A percentile compares a stretch with the other conserved stretches of the same genome.
Conservation (phyloP, 805 yeast genomes). For the Yarrowia divulgata region DNA sequence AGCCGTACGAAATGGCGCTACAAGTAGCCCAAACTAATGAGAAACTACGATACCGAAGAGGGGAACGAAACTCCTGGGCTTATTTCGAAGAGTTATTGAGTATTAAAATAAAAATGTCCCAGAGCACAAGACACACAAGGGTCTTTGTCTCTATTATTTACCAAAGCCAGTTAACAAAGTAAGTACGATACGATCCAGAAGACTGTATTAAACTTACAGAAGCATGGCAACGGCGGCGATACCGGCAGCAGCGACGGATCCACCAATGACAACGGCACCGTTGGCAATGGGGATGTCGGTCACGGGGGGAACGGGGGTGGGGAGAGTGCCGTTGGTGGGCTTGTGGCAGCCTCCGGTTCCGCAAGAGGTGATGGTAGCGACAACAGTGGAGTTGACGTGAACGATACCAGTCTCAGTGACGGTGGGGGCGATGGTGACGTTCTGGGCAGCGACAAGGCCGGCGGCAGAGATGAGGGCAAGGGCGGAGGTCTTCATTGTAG, state of each 20-base stretch:
- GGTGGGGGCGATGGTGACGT: slow-evolving; percentile 16
- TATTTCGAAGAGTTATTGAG: not conserved
- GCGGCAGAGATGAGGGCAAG: slow-evolving; percentile 25
- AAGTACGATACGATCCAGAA: slow-evolving; percentile 13
- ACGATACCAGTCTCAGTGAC: slow-evolving; percentile 26
- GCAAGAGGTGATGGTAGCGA: slow-evolving; percentile 38
- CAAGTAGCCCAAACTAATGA: not conserved
- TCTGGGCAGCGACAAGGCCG: slow-evolving; percentile 37
- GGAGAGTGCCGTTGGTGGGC: slow-evolving; percentile 35
- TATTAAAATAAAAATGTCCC: slow-evolving; percentile 15
- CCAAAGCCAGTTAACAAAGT: slow-evolving; percentile 20
- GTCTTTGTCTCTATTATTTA: not conserved
- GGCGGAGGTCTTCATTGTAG: slow-evolving; percentile 18
- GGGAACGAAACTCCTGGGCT: not conserved
- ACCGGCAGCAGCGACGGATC: slow-evolving; percentile 28
- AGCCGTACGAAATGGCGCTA: not conserved
- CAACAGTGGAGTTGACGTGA: slow-evolving; percentile 27
- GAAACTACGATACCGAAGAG: not conserved
- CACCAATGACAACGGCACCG: slow-evolving; percentile 33
- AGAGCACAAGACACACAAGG: not conserved
- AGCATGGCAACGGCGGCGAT: slow-evolving; percentile 33
- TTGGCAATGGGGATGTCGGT: slow-evolving; percentile 37
- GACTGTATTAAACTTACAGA: slow-evolving; percentile 27
- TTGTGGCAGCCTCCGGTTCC: slow-evolving; percentile 26
- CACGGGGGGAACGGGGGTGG: slow-evolving; percentile 28